Percentiles rank a stretch among this genome's conserved stretches.
phyloP scores from a whole-genome alignment of 179 eudicot species.

The Corrigiola litoralis region DNA sequence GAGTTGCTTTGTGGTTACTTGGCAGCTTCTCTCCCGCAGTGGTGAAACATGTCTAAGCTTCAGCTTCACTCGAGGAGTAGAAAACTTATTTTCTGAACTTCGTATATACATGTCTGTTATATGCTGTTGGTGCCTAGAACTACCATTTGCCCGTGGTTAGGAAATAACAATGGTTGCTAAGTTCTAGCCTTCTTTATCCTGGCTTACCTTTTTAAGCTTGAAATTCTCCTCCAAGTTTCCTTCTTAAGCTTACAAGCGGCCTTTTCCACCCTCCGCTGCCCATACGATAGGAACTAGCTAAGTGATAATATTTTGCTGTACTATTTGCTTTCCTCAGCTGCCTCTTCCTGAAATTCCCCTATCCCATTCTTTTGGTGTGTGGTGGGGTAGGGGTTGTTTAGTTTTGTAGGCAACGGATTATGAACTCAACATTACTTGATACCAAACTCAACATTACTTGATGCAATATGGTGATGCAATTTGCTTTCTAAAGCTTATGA shows the following conservation, averaged over 20 bases:
- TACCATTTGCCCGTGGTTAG: neutral
- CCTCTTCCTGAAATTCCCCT: too few species aligned
- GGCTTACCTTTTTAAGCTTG: neutral
- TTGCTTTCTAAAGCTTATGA: too few species aligned
- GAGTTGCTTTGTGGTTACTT: neutral
- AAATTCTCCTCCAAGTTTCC: neutral
- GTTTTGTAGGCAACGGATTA: neutral
- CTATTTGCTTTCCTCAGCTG: too few species aligned
- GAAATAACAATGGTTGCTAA: neutral
- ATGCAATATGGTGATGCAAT: too few species aligned
- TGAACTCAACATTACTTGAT: neutral
- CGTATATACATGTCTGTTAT: neutral
- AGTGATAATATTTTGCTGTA: neutral
- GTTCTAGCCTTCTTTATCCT: neutral
- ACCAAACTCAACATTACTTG: too few species aligned
- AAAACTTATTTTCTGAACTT: neutral
- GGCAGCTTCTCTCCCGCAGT: neutral
- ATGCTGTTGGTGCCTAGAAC: neutral
- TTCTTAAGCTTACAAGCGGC: neutral
- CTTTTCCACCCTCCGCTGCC: neutral
- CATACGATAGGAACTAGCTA: neutral
- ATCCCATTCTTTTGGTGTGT: neutral
- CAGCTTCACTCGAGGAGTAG: too few species aligned
- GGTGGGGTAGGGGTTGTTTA: too few species aligned
- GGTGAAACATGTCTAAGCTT: neutral